These are phyloP conservation scores for Haplosporangium gracile DNA, from an alignment of 192 early-diverging fungal genomes.

Conservation along the genomic window DNA sequence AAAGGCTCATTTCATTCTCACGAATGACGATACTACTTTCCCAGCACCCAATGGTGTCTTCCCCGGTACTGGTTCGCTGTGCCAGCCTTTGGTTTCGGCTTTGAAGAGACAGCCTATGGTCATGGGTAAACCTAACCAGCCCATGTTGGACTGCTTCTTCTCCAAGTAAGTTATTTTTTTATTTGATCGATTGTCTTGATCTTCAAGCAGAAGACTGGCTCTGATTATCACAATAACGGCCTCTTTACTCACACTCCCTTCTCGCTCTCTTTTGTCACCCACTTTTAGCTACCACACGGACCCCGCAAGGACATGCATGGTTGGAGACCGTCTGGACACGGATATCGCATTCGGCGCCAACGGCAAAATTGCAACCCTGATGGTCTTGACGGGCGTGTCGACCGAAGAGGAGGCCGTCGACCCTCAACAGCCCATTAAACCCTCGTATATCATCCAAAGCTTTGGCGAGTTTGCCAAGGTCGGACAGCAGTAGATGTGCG, in stretches of 20 bases:
- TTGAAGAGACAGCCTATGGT: slow-evolving; percentile 86
- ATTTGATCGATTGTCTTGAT: neutral
- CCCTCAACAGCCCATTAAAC: slow-evolving; percentile 55
- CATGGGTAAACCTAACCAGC: slow-evolving; percentile 93
- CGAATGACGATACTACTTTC: slow-evolving; percentile 93
- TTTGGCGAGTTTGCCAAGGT: slow-evolving; percentile 60
- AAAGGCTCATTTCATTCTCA: slow-evolving; percentile 88
- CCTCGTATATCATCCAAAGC: slow-evolving; percentile 60
- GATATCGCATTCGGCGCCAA: slow-evolving; percentile 95
- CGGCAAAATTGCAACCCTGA: slow-evolving; percentile 88
- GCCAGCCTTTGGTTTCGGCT: slow-evolving; percentile 79
- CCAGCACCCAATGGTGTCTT: slow-evolving; percentile 82
- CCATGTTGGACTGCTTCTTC: slow-evolving; percentile 95
- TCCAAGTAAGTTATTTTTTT: slow-evolving; percentile 69
- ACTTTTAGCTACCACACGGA: slow-evolving; percentile 75
- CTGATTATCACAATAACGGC: neutral
- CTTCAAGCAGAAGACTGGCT: neutral
- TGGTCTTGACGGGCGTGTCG: slow-evolving; percentile 88
- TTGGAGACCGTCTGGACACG: slow-evolving; percentile 96
- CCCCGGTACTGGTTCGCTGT: slow-evolving; percentile 89
- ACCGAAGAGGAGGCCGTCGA: slow-evolving; percentile 54
- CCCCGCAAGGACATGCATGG: slow-evolving; percentile 89
- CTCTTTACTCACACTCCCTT: neutral
- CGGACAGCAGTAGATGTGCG: neutral
- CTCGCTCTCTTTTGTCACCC: neutral